Evolutionary conservation across 768 basidiomycete genomes (phyloP), one percentile per base, ranked within the genome.

Genomic region (Mycena sanguinolenta): DNA sequence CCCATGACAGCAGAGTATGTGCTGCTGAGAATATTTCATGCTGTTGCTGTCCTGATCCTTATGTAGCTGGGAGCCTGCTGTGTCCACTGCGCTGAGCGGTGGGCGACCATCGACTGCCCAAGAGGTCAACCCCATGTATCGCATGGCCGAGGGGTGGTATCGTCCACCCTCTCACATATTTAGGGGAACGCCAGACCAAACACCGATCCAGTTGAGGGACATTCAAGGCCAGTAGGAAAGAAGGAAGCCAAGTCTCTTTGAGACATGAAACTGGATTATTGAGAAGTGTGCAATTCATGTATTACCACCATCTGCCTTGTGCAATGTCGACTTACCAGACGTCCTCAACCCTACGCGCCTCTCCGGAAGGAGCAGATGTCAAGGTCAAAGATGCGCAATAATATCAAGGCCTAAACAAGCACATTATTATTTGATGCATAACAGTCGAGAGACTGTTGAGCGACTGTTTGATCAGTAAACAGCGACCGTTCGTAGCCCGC

Each of bases 61-160:
- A 50, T 55, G 38, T 27, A 69, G 72, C 14, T 70, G 72, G 67
- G 68, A 69, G 50, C 68, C 72, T 21, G 69, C 60, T 9, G 60
- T 66, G 36, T 63, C 68, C 4, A 53, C 52, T 28, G 27, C 46
- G 14, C 44, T 73, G 9, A 57, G 60, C 36, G 65, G 50, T 10
- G 72, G 72, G 39, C 50, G 72, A 16, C 73, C 69, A 1, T 70
- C 69, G 42, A 59, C 62, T 3, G 60, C 66, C 0, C 73, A 68
- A 7, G 69, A 70, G 53, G 46, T 46, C 13, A 73, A 73, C 39
- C 72, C 72, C 6, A 73, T 73, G 72, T 69, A 53, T 39, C 72
- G 72, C 39, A 69, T 73, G 54, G 72, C 72, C 12, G 72, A 73
- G 32, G 59, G 67, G 6, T 73, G 72, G 72, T 69, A 65, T 66